Evolutionary conservation across 2,329 filamentous ascomycete species (phyloP).

Genomic region (Zymoseptoria brevis): DNA sequence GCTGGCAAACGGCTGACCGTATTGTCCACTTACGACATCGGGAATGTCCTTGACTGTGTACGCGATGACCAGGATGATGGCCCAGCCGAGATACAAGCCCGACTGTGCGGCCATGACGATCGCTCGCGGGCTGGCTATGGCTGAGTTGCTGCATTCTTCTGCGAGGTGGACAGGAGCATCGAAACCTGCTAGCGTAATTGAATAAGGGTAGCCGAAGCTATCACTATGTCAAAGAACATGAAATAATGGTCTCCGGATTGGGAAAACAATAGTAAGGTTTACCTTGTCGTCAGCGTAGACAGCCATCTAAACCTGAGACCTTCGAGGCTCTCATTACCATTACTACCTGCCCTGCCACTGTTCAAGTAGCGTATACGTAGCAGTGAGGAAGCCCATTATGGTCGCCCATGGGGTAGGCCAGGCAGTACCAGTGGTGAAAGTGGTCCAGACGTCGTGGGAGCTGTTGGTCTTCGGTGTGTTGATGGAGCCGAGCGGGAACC

Average conservation of each 20-base stretch:
- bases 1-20: constrained; percentile 28
- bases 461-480: constrained; percentile 24
- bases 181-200: constrained; percentile 22
- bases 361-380: constrained; percentile 34
- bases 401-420: constrained; percentile 27
- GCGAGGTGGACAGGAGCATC: constrained; percentile 29
- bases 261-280: too few species aligned
- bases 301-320: too few species aligned
- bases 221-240: too few species aligned
- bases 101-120: constrained; percentile 28
- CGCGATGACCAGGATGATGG: constrained; percentile 25
- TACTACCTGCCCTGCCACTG: too few species aligned
- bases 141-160: constrained; percentile 29
- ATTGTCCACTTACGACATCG: constrained; percentile 24
- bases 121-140: constrained; percentile 27
- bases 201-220: too few species aligned
- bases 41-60: constrained; percentile 27
- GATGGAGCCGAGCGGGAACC: constrained; percentile 29
- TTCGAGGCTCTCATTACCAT: too few species aligned
- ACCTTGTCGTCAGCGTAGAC: too few species aligned
- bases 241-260: too few species aligned
- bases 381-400: constrained; percentile 36
- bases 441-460: constrained; percentile 14
- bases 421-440: constrained; percentile 20
- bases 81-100: constrained; percentile 24